A percentile compares a stretch with the other conserved stretches of the same genome.
phyloP scores from a whole-genome alignment of 139 green algal species.

The Picochlorum sp. region DNA sequence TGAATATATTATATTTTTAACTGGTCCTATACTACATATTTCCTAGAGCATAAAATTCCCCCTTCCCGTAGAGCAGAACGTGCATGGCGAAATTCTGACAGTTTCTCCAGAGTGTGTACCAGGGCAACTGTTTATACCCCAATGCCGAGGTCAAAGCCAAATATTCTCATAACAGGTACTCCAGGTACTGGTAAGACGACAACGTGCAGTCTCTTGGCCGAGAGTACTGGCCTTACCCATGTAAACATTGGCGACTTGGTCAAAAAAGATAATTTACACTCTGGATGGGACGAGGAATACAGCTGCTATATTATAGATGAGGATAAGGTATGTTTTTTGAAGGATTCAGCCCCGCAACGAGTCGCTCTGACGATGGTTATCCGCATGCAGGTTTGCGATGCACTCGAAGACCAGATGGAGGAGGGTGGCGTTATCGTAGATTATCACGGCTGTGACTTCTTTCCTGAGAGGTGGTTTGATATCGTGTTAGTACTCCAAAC shows the following conservation, averaged over 20 bases:
- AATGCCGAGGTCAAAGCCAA: conserved; percentile 34
- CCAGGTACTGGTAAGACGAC: conserved; percentile 94
- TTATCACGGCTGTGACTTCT: conserved; percentile 96
- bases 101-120: too few relatives aligned
- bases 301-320: conserved; percentile 83
- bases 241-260: conserved; percentile 84
- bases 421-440: conserved; percentile 84
- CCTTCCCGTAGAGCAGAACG: too few relatives aligned
- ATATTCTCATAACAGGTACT: conserved; percentile 90
- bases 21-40: too few relatives aligned
- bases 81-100: too few relatives aligned
- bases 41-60: too few relatives aligned
- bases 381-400: conserved; percentile 72
- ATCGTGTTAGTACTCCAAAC: conserved; percentile 89
- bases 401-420: conserved; percentile 72
- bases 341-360: too few relatives aligned
- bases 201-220: conserved; percentile 51
- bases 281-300: conserved; percentile 79
- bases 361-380: neutral
- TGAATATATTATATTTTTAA: neutral
- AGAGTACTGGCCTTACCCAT: conserved; percentile 50
- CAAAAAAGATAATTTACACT: conserved; percentile 59
- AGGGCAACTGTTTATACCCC: too few relatives aligned
- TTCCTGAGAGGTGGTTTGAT: conserved; percentile 97
- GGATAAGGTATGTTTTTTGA: conserved; percentile 71